Evolutionary conservation across 1,139 yeast species (phyloP).

Genomic region (Yamadazyma friedrichii): DNA sequence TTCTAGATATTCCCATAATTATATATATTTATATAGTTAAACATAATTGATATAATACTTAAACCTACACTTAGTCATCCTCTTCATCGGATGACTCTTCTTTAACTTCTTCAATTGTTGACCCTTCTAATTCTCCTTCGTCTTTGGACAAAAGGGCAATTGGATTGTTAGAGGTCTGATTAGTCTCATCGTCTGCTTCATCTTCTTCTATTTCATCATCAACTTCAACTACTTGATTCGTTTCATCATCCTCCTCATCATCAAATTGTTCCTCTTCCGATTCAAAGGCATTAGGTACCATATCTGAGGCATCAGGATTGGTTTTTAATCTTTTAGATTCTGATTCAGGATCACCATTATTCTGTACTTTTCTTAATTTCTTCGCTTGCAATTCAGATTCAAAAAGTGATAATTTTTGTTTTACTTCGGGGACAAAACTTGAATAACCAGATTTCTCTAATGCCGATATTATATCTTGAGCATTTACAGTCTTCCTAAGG

Average conservation of each 20-base stretch:
- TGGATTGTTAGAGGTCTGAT: constrained; percentile 11
- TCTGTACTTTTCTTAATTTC: constrained; percentile 28
- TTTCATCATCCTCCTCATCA: constrained; percentile 14
- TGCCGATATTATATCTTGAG: constrained; percentile 63
- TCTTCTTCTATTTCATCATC: constrained; percentile 16
- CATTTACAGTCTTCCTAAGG: constrained; percentile 60
- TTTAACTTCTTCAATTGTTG: constrained; percentile 12
- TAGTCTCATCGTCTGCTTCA: constrained; percentile 8
- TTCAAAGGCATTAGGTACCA: constrained; percentile 1
- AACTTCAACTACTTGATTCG: constrained; percentile 10
- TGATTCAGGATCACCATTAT: constrained; percentile 6
- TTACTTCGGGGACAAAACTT: constrained; percentile 53
- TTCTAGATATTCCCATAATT: background rate
- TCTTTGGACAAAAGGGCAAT: constrained; percentile 8
- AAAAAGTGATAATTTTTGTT: constrained; percentile 47
- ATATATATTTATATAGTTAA: background rate
- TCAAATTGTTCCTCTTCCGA: constrained; percentile 9
- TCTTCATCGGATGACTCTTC: constrained; percentile 14
- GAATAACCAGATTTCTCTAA: constrained; percentile 55
- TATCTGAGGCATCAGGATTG: constrained; percentile 3
- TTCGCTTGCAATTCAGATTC: constrained; percentile 40
- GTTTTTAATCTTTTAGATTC: constrained; percentile 18
- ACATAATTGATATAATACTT: no score
- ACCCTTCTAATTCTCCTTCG: constrained; percentile 15
- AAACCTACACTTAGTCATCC: constrained; percentile 3